Evolutionary conservation across 139 green algal genomes (phyloP), one percentile per base, ranked within the genome.

Genomic region (Raphidocelis subcapitata): DNA sequence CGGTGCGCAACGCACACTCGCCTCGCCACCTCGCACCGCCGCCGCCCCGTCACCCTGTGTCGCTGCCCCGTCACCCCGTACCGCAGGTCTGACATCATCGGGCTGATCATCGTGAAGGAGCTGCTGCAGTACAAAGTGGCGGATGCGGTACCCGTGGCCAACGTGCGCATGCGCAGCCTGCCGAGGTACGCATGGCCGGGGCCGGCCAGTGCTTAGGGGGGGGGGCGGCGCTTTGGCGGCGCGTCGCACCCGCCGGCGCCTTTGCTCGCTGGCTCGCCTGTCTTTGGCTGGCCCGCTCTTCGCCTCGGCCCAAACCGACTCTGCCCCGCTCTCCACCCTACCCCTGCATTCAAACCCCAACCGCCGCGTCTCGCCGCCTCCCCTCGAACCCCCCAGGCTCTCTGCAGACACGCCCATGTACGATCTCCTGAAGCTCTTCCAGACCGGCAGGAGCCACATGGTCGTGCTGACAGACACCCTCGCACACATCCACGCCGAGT

Each of bases 391-490:
- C 52, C 21, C 52, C 66, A 84, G 54, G 31, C 70, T 90, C 36
- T 74, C 74, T 33, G 81, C 81, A 3, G 73, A 85, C 41, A 89
- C 84, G 12, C 78, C 82, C 49, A 87, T 87, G 82, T 97, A 96
- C 73, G 93, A 98, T 86, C 88, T 97, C 82, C 82, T 98, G 29
- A 87, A 89, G 79, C 86, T 98, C 21, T 98, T 98, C 80, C 82
- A 97, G 79, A 93, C 89, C 2, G 93, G 93, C 59, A 77, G 83
- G 44, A 90, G 74, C 60, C 93, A 97, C 85, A 96, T 98, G 90
- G 93, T 89, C 28, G 68, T 97, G 64, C 88, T 97, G 54, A 87
- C 82, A 37, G 72, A 78, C 37, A 72, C 63, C 1, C 51, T 52
- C 28, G 51, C 51, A 33, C 52, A 62, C 60, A 47, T 62, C 23